Evolutionary conservation across 768 basidiomycete genomes (phyloP).

Genomic region (Gymnopilus dilepis): DNA sequence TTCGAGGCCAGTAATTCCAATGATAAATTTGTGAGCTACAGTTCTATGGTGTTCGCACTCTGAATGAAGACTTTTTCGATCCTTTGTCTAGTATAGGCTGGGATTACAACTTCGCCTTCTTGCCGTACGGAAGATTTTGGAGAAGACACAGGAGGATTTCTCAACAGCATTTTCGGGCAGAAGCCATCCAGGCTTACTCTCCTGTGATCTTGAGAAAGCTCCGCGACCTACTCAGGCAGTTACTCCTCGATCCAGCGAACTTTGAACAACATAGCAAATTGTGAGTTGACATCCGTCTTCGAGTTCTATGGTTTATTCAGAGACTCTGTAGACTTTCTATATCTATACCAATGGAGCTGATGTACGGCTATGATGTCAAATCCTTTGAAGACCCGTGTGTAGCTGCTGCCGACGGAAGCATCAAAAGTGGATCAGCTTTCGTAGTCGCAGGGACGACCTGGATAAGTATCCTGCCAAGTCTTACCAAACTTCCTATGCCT

Average conservation of each 20-base stretch:
- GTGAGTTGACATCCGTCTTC: constrained; percentile 6
- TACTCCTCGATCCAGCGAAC: constrained; percentile 23
- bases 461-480: constrained; percentile 21
- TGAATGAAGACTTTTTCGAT: too few relatives aligned
- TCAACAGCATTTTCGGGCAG: constrained; percentile 39
- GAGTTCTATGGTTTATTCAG: neutral
- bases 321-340: constrained; percentile 16
- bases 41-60: too few relatives aligned
- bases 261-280: constrained; percentile 15
- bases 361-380: constrained; percentile 27
- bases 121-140: constrained; percentile 41
- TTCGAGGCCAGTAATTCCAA: constrained; percentile 41
- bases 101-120: constrained; percentile 37
- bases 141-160: constrained; percentile 39
- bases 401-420: constrained; percentile 35
- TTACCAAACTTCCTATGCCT: constrained; percentile 24
- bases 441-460: constrained; percentile 11
- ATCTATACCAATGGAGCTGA: constrained; percentile 22
- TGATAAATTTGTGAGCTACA: constrained; percentile 13
- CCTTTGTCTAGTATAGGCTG: constrained; percentile 34
- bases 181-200: constrained; percentile 29
- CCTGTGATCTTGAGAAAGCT: constrained; percentile 34
- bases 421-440: constrained; percentile 27
- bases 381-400: constrained; percentile 23
- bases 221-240: constrained; percentile 32